phyloP scores from a whole-genome alignment of 352 stramenopile species.

The Phytophthora nicotianae region DNA sequence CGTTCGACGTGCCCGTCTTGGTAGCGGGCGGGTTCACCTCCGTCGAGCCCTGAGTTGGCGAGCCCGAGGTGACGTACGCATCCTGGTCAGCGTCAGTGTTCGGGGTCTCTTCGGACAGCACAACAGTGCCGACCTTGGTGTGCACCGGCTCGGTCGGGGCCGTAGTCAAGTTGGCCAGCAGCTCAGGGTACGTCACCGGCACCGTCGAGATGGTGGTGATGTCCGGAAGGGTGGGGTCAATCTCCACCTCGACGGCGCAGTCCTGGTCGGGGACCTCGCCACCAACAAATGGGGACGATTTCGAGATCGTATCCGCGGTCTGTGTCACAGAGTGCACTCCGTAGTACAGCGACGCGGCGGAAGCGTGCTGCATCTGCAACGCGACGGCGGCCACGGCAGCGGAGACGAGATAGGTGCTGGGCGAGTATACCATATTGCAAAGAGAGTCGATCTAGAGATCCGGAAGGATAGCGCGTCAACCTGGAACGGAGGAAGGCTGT shows the following conservation, averaged over 20 bases:
- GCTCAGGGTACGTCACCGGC: constrained; percentile 18
- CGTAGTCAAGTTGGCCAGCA: constrained; percentile 27
- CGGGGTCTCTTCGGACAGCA: constrained; percentile 20
- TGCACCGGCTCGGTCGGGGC: constrained; percentile 21
- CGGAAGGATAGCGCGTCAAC: constrained; percentile 24
- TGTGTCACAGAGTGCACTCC: constrained; percentile 5
- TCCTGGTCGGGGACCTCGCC: constrained; percentile 20
- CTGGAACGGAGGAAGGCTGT: constrained; percentile 25
- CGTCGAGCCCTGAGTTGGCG: constrained; percentile 10
- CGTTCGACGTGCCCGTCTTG: constrained; percentile 17
- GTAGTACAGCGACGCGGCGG: constrained; percentile 28
- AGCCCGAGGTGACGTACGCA: constrained; percentile 8
- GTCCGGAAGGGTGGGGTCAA: constrained; percentile 35
- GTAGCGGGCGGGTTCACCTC: neutral
- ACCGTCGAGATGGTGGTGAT: constrained; percentile 29
- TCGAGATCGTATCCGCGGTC: constrained; percentile 16
- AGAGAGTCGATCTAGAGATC: constrained; percentile 15
- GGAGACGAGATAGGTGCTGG: constrained; percentile 34
- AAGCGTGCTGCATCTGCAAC: constrained; percentile 33
- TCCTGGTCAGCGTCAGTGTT: constrained; percentile 13
- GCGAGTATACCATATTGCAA: constrained; percentile 34
- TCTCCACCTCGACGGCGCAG: constrained; percentile 13
- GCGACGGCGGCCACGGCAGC: constrained; percentile 22
- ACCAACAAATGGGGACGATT: constrained; percentile 19
- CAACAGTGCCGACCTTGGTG: constrained; percentile 26